Base-by-base conservation (phyloP, 202 grass and related monocot species). In the Schoenoplectus tabernaemontani region DNA sequence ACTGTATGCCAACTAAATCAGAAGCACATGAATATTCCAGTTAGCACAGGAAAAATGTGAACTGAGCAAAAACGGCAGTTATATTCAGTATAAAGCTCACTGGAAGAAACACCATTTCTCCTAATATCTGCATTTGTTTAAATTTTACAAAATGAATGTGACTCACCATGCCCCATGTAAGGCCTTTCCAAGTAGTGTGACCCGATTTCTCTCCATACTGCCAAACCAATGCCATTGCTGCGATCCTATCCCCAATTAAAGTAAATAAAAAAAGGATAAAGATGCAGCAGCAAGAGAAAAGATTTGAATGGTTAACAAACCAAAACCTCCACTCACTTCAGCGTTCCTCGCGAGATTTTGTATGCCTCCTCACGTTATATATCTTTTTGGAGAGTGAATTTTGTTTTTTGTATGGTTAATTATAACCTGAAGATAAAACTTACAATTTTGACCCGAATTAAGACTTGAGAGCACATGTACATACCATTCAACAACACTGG, bases 131-230 rank as follows among this genome's bases (percentile, higher is more conserved):
- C 16, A 63, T 42, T 32, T 33, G n/a, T 84, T 23, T 10, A 59
- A 68, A 36, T 42, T 33, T 33, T 37, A 8, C 82, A 65, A 84
- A 77, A 84, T 57, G 22, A 9, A 50, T 74, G 13, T 16, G 38
- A 61, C 89, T 87, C 19, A 94, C 95, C 95, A 98, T 98, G 22
- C 95, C 95, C 89, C 88, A 98, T n/a, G 91, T 87, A 26, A 94
- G 95, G 32, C 89, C 95, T 68, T 94, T 98, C 91, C 95, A 98
- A 4, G 86, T 78, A 59, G 48, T 91, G 15, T 93, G 20, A 36
- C 91, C 89, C 39, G 91, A 94, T 48, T 84, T 92, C 84, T 98
- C 86, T 9, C 89, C 89, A 63, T 98, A 98, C 26, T 94, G 80
- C 91, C 95, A 98, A 9, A 94, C 89, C 73, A 94, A 86, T 79